phyloP scores from a whole-genome alignment of 106 monocot genomes.

The Allium cepa region DNA sequence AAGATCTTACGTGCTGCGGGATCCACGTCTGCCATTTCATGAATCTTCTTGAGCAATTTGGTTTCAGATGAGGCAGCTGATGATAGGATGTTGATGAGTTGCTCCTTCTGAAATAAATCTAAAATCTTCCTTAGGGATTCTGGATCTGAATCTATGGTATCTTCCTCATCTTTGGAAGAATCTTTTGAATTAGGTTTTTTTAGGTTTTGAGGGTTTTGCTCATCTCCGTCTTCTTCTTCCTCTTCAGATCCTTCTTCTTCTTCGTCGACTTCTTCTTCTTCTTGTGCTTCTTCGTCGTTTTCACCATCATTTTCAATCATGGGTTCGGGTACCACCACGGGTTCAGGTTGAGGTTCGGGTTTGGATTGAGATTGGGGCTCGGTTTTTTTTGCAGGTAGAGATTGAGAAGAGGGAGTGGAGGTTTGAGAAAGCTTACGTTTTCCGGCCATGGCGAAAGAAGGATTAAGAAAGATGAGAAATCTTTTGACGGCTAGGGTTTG shows the following conservation, averaged over 20 bases:
- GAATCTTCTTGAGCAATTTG: constrained; percentile 27
- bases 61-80: constrained; percentile 40
- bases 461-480: neutral
- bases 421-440: constrained; percentile 4
- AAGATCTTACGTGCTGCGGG: constrained; percentile 78
- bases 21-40: constrained; percentile 42
- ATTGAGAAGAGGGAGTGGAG: constrained; percentile 2
- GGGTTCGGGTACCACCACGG: neutral
- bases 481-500: constrained; percentile 8
- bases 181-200: neutral
- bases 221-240: neutral
- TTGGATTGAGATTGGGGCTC: neutral
- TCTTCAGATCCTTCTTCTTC: constrained; percentile 1
- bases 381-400: neutral
- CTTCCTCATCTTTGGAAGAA: neutral
- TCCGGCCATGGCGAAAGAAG: constrained; percentile 7
- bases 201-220: neutral
- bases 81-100: constrained; percentile 56
- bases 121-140: constrained; percentile 43
- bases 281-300: neutral
- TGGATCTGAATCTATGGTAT: constrained; percentile 23
- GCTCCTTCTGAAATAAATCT: constrained; percentile 63
- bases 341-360: constrained; percentile 6
- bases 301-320: constrained; percentile 6
- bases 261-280: neutral